phyloP scores from a whole-genome alignment of 2,329 filamentous ascomycete species.

The Catunica adiposa region DNA sequence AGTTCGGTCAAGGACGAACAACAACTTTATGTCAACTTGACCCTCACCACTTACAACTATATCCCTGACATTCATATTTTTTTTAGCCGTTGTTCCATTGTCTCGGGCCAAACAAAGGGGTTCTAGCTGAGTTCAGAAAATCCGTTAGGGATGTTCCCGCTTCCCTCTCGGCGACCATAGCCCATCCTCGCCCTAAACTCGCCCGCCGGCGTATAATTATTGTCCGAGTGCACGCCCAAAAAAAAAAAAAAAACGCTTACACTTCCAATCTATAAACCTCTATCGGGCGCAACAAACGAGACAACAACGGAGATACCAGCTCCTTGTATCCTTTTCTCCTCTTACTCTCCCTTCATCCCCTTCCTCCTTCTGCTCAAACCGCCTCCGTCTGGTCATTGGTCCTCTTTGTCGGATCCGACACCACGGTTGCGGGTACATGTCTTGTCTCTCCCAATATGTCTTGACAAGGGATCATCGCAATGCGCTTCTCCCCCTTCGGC shows the following conservation, averaged over 20 bases:
- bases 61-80: neutral
- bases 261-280: neutral
- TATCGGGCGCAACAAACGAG: no score
- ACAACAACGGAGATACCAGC: no score
- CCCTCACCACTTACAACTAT: no score
- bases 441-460: neutral
- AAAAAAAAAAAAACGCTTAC: neutral
- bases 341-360: neutral
- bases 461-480: neutral
- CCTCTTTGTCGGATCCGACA: neutral
- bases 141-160: neutral
- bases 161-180: neutral
- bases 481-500: neutral
- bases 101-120: neutral
- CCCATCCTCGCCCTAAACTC: no score
- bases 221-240: no score
- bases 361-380: neutral
- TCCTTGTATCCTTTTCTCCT: neutral
- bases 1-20: no score
- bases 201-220: no score
- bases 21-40: no score
- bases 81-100: neutral
- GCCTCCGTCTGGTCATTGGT: no score
- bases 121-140: neutral
- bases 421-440: neutral